Conservation (phyloP, 140 eudicot species). For the Erigeron philadelphicus region DNA sequence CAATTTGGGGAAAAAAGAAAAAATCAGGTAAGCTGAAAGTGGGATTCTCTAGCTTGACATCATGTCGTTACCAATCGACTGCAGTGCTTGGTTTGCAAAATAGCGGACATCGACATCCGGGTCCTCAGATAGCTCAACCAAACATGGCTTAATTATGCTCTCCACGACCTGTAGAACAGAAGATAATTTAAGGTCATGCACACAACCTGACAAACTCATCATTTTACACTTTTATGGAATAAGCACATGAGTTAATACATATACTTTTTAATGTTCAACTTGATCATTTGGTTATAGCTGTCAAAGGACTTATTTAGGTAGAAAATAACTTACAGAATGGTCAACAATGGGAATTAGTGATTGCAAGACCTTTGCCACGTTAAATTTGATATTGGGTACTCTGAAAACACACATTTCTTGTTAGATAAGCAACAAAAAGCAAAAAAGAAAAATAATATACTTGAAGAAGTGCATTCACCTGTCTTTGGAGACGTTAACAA, state of each 20-base stretch:
- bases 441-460: not conserved
- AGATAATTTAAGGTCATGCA: not conserved
- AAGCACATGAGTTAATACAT: not conserved
- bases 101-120: constrained; percentile 91
- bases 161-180: constrained; percentile 53
- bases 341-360: constrained; percentile 71
- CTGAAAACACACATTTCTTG: constrained; percentile 28
- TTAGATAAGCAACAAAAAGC: not conserved
- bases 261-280: not conserved
- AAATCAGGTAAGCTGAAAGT: not conserved
- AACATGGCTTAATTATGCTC: constrained; percentile 50
- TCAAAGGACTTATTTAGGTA: not conserved
- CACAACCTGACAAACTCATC: not conserved
- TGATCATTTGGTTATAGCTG: not conserved
- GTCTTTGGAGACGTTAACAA: constrained; percentile 62
- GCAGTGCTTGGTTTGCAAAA: constrained; percentile 77
- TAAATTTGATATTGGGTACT: constrained; percentile 82
- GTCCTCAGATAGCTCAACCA: constrained; percentile 75
- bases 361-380: constrained; percentile 82
- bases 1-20: not conserved
- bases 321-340: constrained; percentile 48
- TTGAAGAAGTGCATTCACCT: constrained; percentile 37
- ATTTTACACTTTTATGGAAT: not conserved
- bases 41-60: constrained; percentile 51
- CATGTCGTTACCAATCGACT: constrained; percentile 53